Evolutionary conservation across 2,329 filamentous ascomycete species (phyloP), one percentile per base, ranked within the genome.

Genomic region (Aaosphaeria arxii): DNA sequence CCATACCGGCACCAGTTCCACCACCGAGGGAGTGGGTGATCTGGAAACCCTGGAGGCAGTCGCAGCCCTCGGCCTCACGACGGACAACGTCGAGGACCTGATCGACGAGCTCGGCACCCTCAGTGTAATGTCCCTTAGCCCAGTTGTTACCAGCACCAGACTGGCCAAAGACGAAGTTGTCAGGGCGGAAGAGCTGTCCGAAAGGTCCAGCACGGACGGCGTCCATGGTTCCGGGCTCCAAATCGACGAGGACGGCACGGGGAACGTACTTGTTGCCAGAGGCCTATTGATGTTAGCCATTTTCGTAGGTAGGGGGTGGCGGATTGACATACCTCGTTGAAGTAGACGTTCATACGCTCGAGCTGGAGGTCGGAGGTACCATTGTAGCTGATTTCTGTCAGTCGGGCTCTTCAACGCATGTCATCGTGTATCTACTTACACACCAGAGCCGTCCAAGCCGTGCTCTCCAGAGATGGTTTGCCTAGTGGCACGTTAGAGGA

Each of bases 121-220:
- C 94, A 60, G 94, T 99, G 85, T 99, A 99, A 77, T 99, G 94
- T 80, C 94, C 94, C 87, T 97, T 99, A 77, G 94, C 94, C 94
- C 94, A 99, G 87, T 97, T 97, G 90, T 99, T 99, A 80, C 94
- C 94, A 75, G 94, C 94, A 84, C 94, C 92, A 68, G 94, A 97
- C 82, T 97, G 94, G 68, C 94, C 94, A 77, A 97, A 97, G 73
- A 97, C 91, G 79, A 97, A 97, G 88, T 97, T 99, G 82, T 99
- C 94, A 74, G 94, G 94, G 61, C 94, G 91, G 91, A 99, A 97
- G 64, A 99, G 91, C 82, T 96, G 89, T 66, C 94, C 94, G 75
- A 97, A 97, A 62, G 94, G 94, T 76, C 94, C 92, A 66, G 92
- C 89, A 75, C 92, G 92, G 80, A 99, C 92, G 64, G 94, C 94